Conservation (phyloP, 2,329 filamentous ascomycete genomes). For the Sclerotinia borealis region DNA sequence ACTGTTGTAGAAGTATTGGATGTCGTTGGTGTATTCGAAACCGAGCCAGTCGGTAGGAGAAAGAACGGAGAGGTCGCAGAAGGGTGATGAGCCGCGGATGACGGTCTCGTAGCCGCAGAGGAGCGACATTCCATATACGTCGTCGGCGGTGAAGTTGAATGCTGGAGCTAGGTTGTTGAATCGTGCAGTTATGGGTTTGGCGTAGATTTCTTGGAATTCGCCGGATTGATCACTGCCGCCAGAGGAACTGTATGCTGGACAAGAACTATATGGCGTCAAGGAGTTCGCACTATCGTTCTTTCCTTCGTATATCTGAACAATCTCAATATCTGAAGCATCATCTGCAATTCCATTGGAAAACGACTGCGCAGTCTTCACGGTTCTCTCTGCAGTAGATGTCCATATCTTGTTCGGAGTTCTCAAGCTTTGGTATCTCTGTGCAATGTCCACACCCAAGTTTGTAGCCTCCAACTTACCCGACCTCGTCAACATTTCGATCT, state of each 20-base stretch:
- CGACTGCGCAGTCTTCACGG: conserved; percentile 41
- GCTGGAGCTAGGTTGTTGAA: conserved; percentile 39
- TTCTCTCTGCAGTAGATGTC: conserved; percentile 47
- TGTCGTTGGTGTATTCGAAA: conserved; percentile 45
- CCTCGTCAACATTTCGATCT: conserved; percentile 27
- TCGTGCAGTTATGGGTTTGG: conserved; percentile 43
- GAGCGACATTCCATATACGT: conserved; percentile 46
- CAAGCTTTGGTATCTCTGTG: conserved; percentile 33
- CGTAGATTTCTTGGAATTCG: conserved; percentile 40
- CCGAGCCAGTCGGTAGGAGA: conserved; percentile 42
- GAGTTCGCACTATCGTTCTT: conserved; percentile 44
- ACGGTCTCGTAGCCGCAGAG: conserved; percentile 47
- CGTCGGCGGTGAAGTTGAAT: conserved; percentile 47
- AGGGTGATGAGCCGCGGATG: conserved; percentile 42
- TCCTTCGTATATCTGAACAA: conserved; percentile 41
- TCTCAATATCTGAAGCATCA: conserved; percentile 38
- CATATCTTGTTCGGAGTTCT: conserved; percentile 43
- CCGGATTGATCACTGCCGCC: conserved; percentile 41
- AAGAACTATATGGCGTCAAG: conserved; percentile 49
- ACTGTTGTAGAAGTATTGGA: conserved; percentile 45
- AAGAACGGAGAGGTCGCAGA: conserved; percentile 41
- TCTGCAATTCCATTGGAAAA: conserved; percentile 43
- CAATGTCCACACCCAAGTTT: conserved; percentile 27
- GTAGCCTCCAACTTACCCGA: conserved; percentile 26
- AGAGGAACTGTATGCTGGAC: conserved; percentile 45